Base-by-base conservation (phyloP, 2,329 filamentous ascomycete species). In the Fonsecaea pugnacius region DNA sequence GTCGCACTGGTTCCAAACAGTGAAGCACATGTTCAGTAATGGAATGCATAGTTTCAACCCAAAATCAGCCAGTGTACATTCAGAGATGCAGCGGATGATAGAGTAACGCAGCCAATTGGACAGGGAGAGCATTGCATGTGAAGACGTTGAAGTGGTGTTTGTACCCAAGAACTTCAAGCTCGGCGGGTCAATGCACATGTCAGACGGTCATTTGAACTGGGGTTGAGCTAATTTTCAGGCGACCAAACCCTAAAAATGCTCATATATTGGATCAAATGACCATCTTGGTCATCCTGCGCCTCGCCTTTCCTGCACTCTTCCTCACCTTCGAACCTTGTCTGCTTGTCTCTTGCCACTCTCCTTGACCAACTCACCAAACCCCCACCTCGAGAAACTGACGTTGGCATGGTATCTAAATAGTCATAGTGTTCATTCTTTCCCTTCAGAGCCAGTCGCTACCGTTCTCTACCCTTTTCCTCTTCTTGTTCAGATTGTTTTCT, bases 401-500 rank as follows among this genome's bases (percentile, higher is more conserved):
- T 27, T 27, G 21, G 36, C 32, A 21, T 40, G 16, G 12, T 56
- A 33, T 38, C 35, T 56, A 56, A 56, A 48, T 59, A 59, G 50
- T 59, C n/a, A 33, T 59, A 59, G 57, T 59, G 18, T 59, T 51
- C 43, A 59, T 59, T 52, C 43, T 59, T 60, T 33, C n/a, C 27
- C 40, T 60, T 40, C 30, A 60, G 32, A 55, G 62, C 63, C 65
- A 58, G 56, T 67, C 63, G 51, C 46, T 67, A 65, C 65, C 50
- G 65, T 36, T 33, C 24, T 58, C 10, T 21, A 38, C 55, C 51
- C 35, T 52, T 14, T 48, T 48, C 55, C 50, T 16, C 46, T 36
- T 16, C 46, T 36, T 36, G 8, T 7, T 21, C 35, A 38, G 32
- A n/a, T 7, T 33, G 46, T 36, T 36, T 24, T 40, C 21, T 48